Base-by-base conservation (phyloP, 768 basidiomycete species). In the Gelatoporia subvermispora region DNA sequence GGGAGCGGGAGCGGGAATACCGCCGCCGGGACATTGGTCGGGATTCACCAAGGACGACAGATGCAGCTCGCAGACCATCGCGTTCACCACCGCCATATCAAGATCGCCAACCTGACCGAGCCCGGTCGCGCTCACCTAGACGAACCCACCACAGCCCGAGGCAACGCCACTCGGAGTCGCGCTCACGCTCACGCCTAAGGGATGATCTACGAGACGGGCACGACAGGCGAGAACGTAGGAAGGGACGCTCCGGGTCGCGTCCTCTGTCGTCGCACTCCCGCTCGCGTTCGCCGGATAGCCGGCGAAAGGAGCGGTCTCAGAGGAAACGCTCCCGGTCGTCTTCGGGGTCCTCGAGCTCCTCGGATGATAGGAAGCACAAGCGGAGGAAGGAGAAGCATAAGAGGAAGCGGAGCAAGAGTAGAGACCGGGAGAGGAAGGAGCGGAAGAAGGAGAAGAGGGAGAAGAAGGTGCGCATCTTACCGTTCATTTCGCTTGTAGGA, bases 381-480 rank as follows among this genome's bases (percentile, higher is more conserved):
- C 56, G 53, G 59, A 69, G 74, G 58, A 77, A 78, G 46, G 72
- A 71, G 61, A 58, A 76, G 60, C 65, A 65, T 41, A 66, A 73
- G 43, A 70, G 72, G 60, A 71, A 73, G 44, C 50, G 52, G 43
- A 73, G 69, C 42, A 69, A 65, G 54, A 76, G 74, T 49, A 67
- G 65, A 51, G 72, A 72, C 50, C 65, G 71, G 25, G 55, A 54
- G 51, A 68, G 64, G 65, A 76, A 76, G 62, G 77, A 77, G 60
- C 74, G 73, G 60, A 74, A 78, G 68, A 77, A 71, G 58, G 79
- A 82, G 53, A 86, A 79, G 72, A 85, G 83, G 61, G 85, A 84
- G 43, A 84, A 82, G 62, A 85, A 82, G 68, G 82, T 78, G 42
- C 23, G 67, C 59, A 10, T 48, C 23, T 41, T 35, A 44, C 28